Percentiles rank a stretch among this genome's conserved stretches.
phyloP scores from a whole-genome alignment of 2,329 filamentous ascomycete species.

The Sporothrix protearum region DNA sequence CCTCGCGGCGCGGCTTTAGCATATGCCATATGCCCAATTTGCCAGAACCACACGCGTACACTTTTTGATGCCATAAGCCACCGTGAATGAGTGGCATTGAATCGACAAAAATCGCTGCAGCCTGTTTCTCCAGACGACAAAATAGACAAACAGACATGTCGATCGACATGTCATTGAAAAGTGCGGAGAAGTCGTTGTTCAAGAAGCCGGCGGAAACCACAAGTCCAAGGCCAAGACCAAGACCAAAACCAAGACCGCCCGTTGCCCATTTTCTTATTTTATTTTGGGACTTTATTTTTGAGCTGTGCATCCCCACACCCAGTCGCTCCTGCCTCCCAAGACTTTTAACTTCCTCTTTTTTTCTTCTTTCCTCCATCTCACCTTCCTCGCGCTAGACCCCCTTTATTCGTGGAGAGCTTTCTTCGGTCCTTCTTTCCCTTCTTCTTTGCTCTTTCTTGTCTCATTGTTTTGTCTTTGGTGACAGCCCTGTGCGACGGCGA shows the following conservation, averaged over 20 bases:
- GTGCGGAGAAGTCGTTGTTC: constrained; percentile 7
- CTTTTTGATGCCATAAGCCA: neutral
- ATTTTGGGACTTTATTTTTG: neutral
- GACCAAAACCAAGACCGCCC: neutral
- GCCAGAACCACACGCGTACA: neutral
- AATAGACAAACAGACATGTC: neutral
- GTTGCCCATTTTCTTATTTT: neutral
- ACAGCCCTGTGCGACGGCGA: neutral
- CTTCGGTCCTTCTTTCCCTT: neutral
- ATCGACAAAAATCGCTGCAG: neutral
- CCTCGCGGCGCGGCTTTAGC: neutral
- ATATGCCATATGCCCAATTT: neutral
- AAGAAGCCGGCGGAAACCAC: neutral
- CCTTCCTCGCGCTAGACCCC: neutral
- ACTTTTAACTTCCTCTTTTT: neutral
- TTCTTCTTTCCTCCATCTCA: neutral
- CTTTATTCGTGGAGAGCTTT: neutral
- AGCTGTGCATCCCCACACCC: neutral
- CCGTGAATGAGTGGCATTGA: neutral
- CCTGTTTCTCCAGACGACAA: neutral
- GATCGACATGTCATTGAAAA: constrained; percentile 1
- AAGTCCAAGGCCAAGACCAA: neutral
- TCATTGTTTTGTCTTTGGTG: neutral
- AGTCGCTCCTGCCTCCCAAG: neutral
- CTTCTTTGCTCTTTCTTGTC: neutral